These are phyloP conservation scores for Durotheca rogersii DNA, from an alignment of 495 filamentous ascomycete genomes.

Conservation along the genomic window DNA sequence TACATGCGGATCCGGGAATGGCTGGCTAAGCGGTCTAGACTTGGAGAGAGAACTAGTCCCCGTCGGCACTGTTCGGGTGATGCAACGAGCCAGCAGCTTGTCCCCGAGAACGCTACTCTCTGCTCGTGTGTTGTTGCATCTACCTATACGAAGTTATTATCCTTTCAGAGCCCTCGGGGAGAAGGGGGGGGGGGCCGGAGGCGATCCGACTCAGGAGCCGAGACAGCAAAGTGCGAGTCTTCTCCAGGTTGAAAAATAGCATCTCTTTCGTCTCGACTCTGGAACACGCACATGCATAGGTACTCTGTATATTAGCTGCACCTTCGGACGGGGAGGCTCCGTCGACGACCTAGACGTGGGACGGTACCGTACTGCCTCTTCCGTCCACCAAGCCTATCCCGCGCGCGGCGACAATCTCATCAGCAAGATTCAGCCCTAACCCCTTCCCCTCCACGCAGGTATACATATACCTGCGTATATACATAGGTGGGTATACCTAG, in stretches of 20 bases:
- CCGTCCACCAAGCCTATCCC: conserved; percentile 1
- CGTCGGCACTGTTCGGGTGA: no score
- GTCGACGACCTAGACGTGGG: no score
- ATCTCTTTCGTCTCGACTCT: background rate
- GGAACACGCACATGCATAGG: no score
- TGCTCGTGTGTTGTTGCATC: background rate
- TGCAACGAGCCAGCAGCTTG: no score
- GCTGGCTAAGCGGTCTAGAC: conserved; percentile 24
- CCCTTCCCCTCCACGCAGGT: no score
- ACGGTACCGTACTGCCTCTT: conserved; percentile 10
- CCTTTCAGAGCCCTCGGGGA: no score
- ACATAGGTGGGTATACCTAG: no score
- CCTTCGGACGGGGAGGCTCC: conserved; percentile 15
- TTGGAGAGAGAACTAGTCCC: background rate
- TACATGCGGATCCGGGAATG: no score
- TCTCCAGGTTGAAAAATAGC: background rate
- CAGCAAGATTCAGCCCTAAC: background rate
- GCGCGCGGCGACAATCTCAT: background rate
- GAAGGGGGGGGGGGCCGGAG: no score
- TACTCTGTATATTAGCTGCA: no score
- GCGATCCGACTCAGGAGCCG: no score
- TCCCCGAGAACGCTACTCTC: no score
- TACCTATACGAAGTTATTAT: conserved; percentile 5
- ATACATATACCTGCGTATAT: background rate
- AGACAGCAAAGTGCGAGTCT: background rate